A percentile compares a stretch with the other conserved stretches of the same genome.
phyloP scores from a whole-genome alignment of 2,329 filamentous ascomycete species.

The Thielaviopsis punctulata region DNA sequence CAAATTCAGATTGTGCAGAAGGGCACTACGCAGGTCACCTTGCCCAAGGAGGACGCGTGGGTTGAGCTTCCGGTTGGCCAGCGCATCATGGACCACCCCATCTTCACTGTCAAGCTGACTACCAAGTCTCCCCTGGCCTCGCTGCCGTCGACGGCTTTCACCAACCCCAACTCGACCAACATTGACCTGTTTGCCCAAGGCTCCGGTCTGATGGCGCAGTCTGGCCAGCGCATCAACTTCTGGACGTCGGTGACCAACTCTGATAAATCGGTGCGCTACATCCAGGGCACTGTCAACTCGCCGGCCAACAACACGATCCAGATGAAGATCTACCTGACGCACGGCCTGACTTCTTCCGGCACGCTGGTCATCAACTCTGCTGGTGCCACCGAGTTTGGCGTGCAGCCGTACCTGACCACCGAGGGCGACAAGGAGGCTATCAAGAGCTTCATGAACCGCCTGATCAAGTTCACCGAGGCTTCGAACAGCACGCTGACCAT shows the following conservation, averaged over 20 bases:
- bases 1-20: constrained; percentile 35
- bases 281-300: constrained; percentile 47
- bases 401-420: constrained; percentile 41
- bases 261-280: constrained; percentile 26
- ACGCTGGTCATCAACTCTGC: constrained; percentile 40
- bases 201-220: constrained; percentile 26
- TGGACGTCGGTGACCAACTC: constrained; percentile 31
- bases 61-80: constrained; percentile 41
- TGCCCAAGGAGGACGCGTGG: constrained; percentile 35
- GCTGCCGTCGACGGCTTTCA: constrained; percentile 16
- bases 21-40: constrained; percentile 31
- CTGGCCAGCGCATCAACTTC: constrained; percentile 29
- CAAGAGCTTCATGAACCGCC: constrained; percentile 37
- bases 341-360: constrained; percentile 42
- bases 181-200: constrained; percentile 21
- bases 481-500: constrained; percentile 28
- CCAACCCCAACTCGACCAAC: constrained; percentile 16
- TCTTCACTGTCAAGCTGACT: constrained; percentile 19
- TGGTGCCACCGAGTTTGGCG: constrained; percentile 41
- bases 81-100: constrained; percentile 39
- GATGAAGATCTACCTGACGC: constrained; percentile 45
- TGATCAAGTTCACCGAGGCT: constrained; percentile 36
- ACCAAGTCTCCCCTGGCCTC: constrained; percentile 15
- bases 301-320: constrained; percentile 38
- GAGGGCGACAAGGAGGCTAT: constrained; percentile 44